Evolutionary conservation across 768 basidiomycete species (phyloP), one percentile per base, ranked within the genome.

Genomic region (Albatrellus ellisii): DNA sequence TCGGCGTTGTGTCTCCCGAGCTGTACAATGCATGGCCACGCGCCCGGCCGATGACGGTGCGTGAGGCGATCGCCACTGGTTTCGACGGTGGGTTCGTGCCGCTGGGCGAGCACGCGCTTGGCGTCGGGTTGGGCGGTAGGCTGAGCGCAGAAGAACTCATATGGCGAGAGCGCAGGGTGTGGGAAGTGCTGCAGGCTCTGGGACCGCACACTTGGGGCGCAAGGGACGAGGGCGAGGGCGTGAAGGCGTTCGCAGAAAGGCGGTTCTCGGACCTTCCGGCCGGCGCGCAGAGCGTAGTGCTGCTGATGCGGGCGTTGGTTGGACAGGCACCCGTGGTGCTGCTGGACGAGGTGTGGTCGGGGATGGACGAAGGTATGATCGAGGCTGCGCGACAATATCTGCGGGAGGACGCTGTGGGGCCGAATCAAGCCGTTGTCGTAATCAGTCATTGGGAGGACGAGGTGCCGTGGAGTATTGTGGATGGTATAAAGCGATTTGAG

Each of bases 401-500:
- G 33, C 64, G 79, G 9, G 54, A 60, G 15, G 59, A 52, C 2
- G 64, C 61, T 1, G 75, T 80, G 18, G 62, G 62, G 17, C 50
- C 59, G 9, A 62, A 70, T 32, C 89, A 95, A 62, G 81, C 79
- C 2, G 80, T 89, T 18, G 69, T 97, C 1, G 79, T 87, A 3
- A 73, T 98, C 42, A 88, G 80, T 28, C 91, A 94, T 62, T 89
- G 87, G 77, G 83, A 87, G 48, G 82, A 83, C 27, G 91, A 97
- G 60, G 76, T 91, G 14, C 91, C 91, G 2, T 92, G 89, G 88
- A 66, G 61, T 1, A 55, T 50, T 0, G 65, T 64, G 11, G 77
- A 79, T 39, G 73, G 76, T 0, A 53, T 82, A 33, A 64, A 53
- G 54, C 52, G 45, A 36, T 62, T 62, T 35, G 53, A 42, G 40